These are phyloP conservation scores for Peniophora sp. DNA, from an alignment of 1,284 basidiomycete species.

Conservation along the genomic window DNA sequence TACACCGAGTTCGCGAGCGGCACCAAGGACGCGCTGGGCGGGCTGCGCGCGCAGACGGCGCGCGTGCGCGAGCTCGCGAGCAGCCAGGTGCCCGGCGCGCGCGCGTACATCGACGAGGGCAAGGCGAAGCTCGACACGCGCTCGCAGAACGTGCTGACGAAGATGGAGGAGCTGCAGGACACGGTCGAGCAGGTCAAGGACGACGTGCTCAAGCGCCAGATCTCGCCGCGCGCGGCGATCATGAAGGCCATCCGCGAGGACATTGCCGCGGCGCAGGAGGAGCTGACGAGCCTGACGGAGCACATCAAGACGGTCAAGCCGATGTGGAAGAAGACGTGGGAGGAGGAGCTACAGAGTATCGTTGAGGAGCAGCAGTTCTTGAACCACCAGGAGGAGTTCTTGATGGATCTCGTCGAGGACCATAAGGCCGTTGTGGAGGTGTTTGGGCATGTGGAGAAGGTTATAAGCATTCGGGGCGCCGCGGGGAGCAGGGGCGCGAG, in stretches of 20 bases:
- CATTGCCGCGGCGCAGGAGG: constrained; percentile 59
- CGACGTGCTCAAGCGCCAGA: constrained; percentile 85
- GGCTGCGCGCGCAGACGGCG: constrained; percentile 76
- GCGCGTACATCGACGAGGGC: constrained; percentile 86
- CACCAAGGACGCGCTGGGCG: constrained; percentile 78
- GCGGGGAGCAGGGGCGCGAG: constrained; percentile 29
- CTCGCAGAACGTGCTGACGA: constrained; percentile 86
- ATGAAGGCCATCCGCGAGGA: constrained; percentile 73
- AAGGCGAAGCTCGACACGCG: constrained; percentile 85
- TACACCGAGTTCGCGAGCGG: constrained; percentile 90
- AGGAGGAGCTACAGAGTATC: constrained; percentile 90
- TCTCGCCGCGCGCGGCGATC: constrained; percentile 73
- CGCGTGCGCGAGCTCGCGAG: constrained; percentile 82
- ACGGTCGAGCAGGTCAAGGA: constrained; percentile 86
- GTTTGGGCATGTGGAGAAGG: constrained; percentile 81
- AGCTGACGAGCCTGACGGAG: constrained; percentile 74
- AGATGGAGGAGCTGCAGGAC: constrained; percentile 92
- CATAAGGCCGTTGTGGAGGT: constrained; percentile 83
- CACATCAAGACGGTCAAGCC: constrained; percentile 90
- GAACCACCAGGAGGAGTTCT: constrained; percentile 85
- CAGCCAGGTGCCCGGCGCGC: constrained; percentile 77
- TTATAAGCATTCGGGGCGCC: constrained; percentile 67
- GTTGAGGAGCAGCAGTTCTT: constrained; percentile 97
- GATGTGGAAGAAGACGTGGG: constrained; percentile 99
- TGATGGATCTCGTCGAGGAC: constrained; percentile 85